These are phyloP conservation scores for Penicillium oxalicum DNA, from an alignment of 2,329 filamentous ascomycete species.

Conservation along the genomic window DNA sequence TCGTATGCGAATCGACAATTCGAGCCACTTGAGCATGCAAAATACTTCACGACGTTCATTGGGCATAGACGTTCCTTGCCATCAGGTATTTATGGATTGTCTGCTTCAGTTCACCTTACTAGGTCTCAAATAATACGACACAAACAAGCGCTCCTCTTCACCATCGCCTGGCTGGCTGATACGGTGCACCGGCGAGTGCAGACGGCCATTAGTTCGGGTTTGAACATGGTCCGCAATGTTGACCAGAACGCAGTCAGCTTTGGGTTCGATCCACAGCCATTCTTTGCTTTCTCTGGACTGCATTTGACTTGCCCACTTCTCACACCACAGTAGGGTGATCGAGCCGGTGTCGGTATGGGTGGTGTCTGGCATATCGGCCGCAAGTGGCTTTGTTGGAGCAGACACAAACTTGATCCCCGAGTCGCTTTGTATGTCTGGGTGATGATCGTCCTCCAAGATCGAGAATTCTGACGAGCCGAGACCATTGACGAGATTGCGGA, in stretches of 20 bases:
- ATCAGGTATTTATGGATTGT: too few species aligned
- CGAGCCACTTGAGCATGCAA: too few species aligned
- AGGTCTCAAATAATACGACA: constrained; percentile 24
- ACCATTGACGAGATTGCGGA: neutral
- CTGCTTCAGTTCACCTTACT: too few species aligned
- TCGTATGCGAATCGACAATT: too few species aligned
- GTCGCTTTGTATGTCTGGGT: constrained; percentile 3
- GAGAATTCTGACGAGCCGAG: neutral
- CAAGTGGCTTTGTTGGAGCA: constrained; percentile 7
- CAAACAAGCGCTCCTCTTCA: constrained; percentile 16
- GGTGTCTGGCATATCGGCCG: constrained; percentile 10
- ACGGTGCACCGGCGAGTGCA: constrained; percentile 21
- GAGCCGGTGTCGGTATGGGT: constrained; percentile 14
- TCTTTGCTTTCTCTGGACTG: constrained; percentile 8
- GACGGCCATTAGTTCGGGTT: constrained; percentile 15
- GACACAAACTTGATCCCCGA: constrained; percentile 13
- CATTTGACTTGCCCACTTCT: constrained; percentile 14
- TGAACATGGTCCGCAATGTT: constrained; percentile 23
- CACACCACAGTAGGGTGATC: constrained; percentile 16
- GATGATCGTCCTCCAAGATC: constrained; percentile 6
- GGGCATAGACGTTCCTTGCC: too few species aligned
- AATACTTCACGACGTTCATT: too few species aligned
- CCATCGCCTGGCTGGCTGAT: constrained; percentile 23
- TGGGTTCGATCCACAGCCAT: constrained; percentile 15
- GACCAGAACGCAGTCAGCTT: constrained; percentile 15